Evolutionary conservation across 441 rosid species (phyloP).

Genomic region (Metrosideros polymorpha): DNA sequence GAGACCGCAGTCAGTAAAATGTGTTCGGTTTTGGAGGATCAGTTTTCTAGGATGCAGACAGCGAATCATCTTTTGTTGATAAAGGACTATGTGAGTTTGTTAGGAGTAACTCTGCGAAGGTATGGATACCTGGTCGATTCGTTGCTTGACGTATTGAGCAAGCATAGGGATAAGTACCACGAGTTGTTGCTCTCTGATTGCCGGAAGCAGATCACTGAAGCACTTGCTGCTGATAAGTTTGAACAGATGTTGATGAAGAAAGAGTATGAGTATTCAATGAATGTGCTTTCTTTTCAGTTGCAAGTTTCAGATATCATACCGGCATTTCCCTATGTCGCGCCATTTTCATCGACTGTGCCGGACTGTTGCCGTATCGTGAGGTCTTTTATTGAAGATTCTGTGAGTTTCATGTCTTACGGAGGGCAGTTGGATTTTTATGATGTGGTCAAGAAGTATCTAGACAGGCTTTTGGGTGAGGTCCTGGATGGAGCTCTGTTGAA

Average conservation of each 20-base stretch:
- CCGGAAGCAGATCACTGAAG: conserved; percentile 82
- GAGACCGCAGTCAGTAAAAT: conserved; percentile 86
- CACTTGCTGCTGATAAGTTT: conserved; percentile 80
- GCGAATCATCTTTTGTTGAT: conserved; percentile 90
- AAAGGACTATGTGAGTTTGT: conserved; percentile 93
- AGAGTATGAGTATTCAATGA: conserved; percentile 94
- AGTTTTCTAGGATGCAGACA: conserved; percentile 97
- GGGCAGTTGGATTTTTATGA: conserved; percentile 93
- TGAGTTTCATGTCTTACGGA: conserved; percentile 90
- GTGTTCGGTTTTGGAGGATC: conserved; percentile 96
- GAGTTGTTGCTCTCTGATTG: conserved; percentile 88
- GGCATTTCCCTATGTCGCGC: conserved; percentile 86
- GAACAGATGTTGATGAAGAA: conserved; percentile 98
- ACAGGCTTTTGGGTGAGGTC: conserved; percentile 77
- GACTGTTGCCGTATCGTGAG: conserved; percentile 93
- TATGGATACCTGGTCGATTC: conserved; percentile 85
- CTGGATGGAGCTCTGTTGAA: conserved; percentile 78
- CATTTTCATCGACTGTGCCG: conserved; percentile 87
- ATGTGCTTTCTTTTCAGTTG: conserved; percentile 91
- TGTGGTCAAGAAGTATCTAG: conserved; percentile 86
- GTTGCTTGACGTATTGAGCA: conserved; percentile 80
- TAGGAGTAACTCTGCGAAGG: conserved; percentile 80
- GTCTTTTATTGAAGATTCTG: conserved; percentile 93
- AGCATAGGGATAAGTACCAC: conserved; percentile 92
- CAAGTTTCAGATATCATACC: conserved; percentile 84